A percentile compares a stretch with the other conserved stretches of the same genome.
phyloP scores from a whole-genome alignment of 164 flowering plant genomes.

The Kingdonia uniflora region DNA sequence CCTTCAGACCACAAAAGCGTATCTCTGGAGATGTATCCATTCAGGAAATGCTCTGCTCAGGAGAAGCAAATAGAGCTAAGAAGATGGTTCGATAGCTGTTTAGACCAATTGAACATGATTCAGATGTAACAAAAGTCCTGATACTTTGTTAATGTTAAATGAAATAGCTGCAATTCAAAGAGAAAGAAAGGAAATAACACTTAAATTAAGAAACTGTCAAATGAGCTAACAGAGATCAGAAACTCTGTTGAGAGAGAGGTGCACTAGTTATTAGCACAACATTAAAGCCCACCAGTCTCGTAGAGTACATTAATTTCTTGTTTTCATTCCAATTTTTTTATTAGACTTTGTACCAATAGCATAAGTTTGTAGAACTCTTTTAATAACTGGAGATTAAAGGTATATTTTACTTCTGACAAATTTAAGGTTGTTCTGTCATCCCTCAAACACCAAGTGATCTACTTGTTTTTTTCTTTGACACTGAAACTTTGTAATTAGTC shows the following conservation, averaged over 20 bases:
- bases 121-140: conserved; percentile 29
- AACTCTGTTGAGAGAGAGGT: not conserved
- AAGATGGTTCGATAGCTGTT: conserved; percentile 31
- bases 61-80: conserved; percentile 50
- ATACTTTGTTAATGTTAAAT: conserved; percentile 29
- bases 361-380: too few species aligned
- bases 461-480: too few species aligned
- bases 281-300: too few species aligned
- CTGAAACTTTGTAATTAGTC: too few species aligned
- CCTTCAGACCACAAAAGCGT: conserved; percentile 88
- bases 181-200: conserved; percentile 4
- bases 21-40: conserved; percentile 53
- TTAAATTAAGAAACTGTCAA: not conserved
- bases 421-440: too few species aligned
- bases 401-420: too few species aligned
- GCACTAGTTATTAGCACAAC: too few species aligned
- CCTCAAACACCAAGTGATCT: too few species aligned
- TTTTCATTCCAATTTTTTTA: too few species aligned
- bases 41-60: conserved; percentile 68
- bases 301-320: too few species aligned
- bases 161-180: conserved; percentile 33
- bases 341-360: too few species aligned
- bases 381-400: too few species aligned
- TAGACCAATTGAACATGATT: conserved; percentile 36
- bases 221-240: not conserved